Evolutionary conservation across 805 yeast species (phyloP), one percentile per base, ranked within the genome.

Genomic region (Ogataea wickerhamii): DNA sequence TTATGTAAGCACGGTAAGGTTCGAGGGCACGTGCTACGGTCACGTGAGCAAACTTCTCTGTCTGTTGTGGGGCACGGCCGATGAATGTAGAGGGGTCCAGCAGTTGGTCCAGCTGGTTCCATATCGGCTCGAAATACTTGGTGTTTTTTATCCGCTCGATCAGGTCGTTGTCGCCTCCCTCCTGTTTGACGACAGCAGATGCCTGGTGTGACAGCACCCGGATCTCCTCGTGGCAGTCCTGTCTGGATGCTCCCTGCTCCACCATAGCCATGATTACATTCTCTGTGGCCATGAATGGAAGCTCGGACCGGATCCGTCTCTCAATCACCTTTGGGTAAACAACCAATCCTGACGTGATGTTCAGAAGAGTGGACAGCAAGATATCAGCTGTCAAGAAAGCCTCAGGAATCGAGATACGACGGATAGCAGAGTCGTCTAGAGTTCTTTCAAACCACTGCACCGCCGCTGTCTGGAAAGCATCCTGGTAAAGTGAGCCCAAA

Each of bases 371-470:
- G 19, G 94, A 78, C 52, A 91, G 72, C 50, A 93, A 73, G 56
- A 91, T 91, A 66, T 93, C 98, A 14, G 96, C 93, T 39, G 98
- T 88, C 63, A 93, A 73, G 70, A 93, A 93, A 3, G 98, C 98
- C 36, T 95, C 86, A 34, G 98, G 98, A 48, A 93, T 71, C 18
- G 96, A 84, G 55, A 93, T 93, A 73, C 98, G 82, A 71, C 98
- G 84, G 58, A 91, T 91, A 37, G 98, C 98, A 41, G 95, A 84
- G 67, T 93, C 98, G 67, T 93, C 98, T 59, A 93, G 76, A 24
- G 98, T 93, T 72, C 98, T 86, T 73, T 93, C 98, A 62, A 93
- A 93, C 98, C 98, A 93, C 71, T 93, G 98, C 36, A 93, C 98
- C 24, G 96, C 83, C 6, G 98, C 94, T 34, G 98, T 93, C 68